Evolutionary conservation across 164 flowering plant genomes (phyloP), one percentile per base, ranked within the genome.

Genomic region (Warburgia ugandensis): DNA sequence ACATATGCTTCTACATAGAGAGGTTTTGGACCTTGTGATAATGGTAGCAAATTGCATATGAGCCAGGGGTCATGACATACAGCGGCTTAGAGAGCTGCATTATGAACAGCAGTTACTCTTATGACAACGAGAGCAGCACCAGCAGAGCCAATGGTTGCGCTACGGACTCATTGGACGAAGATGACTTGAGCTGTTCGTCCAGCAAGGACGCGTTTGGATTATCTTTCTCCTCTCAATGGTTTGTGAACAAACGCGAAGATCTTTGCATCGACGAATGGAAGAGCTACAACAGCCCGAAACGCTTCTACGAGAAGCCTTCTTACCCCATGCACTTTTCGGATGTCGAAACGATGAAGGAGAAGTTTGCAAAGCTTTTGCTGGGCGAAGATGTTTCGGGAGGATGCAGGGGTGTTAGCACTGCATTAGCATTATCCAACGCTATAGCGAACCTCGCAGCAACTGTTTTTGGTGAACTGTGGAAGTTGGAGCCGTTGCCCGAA

Each of bases 321-420:
- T 68, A 66, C 52, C 44, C 51, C 12, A 23, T 60, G 54, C 66
- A 61, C 23, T 29, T 45, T 58, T 65, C 81, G 28, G 96, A 88
- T 66, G 72, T 86, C 4, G 89, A 83, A 6, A 57, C 72, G 29
- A 83, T 88, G 95, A 92, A 84, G 62, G 96, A 88, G 54, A 81
- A 62, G 58, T 88, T 92, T 58, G 68, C 96, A 21, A 85, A 79
- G 68, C 73, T 92, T 22, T 65, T 92, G 49, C 47, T 92, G 55
- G 99, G 96, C 14, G 99, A 88, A 53, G 99, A 92, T 74, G 29
- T 75, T 16, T 77, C 89, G 0, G 99, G 99, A 45, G 99, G 99
- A 13, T 6, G 66, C 48, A 70, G 73, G 46, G 96, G 96, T 28
- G 51, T 72, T 14, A 51, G 65, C 62, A 61, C 92, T 48, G 94